Evolutionary conservation across 495 filamentous ascomycete species (phyloP).

Genomic region (Annulohypoxylon nitens): DNA sequence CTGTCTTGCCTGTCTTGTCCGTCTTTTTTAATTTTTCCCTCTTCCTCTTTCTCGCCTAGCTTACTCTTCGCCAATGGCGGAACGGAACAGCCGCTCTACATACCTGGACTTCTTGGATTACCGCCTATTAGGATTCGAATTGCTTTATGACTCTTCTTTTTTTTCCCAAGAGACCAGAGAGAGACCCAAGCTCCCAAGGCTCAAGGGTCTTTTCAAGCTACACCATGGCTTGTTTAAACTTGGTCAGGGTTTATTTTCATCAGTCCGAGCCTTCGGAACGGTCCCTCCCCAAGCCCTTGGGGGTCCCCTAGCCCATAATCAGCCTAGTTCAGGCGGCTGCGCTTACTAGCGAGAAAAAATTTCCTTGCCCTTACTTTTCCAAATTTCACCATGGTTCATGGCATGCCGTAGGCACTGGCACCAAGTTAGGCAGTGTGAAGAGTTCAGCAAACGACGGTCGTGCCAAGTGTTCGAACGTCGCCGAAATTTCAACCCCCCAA

Average conservation of each 20-base stretch:
- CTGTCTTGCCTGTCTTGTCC: conserved; percentile 21
- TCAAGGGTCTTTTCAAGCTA: conserved; percentile 8
- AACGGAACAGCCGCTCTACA: conserved; percentile 20
- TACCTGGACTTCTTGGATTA: neutral
- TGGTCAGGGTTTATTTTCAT: neutral
- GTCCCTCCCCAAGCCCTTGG: conserved; percentile 7
- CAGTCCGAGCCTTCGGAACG: conserved; percentile 33
- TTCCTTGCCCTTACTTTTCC: conserved; percentile 3
- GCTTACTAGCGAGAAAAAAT: neutral
- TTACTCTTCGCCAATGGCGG: conserved; percentile 18
- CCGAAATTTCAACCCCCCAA: neutral
- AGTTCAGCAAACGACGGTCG: conserved; percentile 16
- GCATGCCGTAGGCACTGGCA: neutral
- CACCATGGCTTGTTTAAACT: conserved; percentile 20
- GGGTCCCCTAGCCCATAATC: conserved; percentile 22
- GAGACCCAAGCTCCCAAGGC: too few species aligned
- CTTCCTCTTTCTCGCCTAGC: conserved; percentile 32
- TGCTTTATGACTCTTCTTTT: conserved; percentile 1
- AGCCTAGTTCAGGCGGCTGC: conserved; percentile 17
- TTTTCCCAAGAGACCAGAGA: neutral
- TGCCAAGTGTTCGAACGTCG: conserved; percentile 37
- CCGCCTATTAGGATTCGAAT: neutral
- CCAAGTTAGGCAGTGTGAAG: neutral
- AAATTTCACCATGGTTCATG: neutral
- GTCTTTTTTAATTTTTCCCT: conserved; percentile 32